A percentile compares a stretch with the other conserved stretches of the same genome.
phyloP scores from a whole-genome alignment of 352 stramenopile genomes.

The Phytopythium delawarense region DNA sequence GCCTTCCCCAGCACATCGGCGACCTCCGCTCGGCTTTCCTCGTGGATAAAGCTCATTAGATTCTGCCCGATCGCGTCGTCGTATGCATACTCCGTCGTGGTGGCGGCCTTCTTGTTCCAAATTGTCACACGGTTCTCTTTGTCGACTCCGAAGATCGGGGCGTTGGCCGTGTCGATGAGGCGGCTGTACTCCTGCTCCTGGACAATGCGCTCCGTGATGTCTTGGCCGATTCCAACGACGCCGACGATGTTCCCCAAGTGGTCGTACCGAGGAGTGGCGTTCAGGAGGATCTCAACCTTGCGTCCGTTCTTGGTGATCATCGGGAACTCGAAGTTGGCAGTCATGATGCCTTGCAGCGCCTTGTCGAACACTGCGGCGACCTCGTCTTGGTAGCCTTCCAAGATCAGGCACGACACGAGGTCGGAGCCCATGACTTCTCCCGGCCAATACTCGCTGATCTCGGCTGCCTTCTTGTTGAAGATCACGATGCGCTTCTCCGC shows the following conservation, averaged over 20 bases:
- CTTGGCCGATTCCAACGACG: conserved; percentile 78
- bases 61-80: conserved; percentile 83
- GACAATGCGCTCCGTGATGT: conserved; percentile 77
- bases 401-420: conserved; percentile 79
- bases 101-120: conserved; percentile 92
- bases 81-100: conserved; percentile 85
- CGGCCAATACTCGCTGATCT: conserved; percentile 85
- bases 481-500: conserved; percentile 53
- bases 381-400: conserved; percentile 55
- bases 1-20: conserved; percentile 63
- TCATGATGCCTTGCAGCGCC: conserved; percentile 59
- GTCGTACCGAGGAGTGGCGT: conserved; percentile 67
- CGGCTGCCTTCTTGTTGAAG: conserved; percentile 90
- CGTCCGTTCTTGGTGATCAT: conserved; percentile 75
- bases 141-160: conserved; percentile 83
- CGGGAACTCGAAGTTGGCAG: conserved; percentile 77
- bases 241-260: conserved; percentile 56
- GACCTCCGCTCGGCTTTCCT: conserved; percentile 61
- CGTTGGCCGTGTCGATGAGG: conserved; percentile 80
- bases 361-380: conserved; percentile 70
- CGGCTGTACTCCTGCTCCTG: conserved; percentile 81
- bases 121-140: conserved; percentile 76
- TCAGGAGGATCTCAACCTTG: conserved; percentile 76
- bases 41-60: conserved; percentile 63
- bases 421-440: conserved; percentile 84